Base-by-base conservation (phyloP, 208 protist species). In the Kentomonas sorsogonicus region DNA sequence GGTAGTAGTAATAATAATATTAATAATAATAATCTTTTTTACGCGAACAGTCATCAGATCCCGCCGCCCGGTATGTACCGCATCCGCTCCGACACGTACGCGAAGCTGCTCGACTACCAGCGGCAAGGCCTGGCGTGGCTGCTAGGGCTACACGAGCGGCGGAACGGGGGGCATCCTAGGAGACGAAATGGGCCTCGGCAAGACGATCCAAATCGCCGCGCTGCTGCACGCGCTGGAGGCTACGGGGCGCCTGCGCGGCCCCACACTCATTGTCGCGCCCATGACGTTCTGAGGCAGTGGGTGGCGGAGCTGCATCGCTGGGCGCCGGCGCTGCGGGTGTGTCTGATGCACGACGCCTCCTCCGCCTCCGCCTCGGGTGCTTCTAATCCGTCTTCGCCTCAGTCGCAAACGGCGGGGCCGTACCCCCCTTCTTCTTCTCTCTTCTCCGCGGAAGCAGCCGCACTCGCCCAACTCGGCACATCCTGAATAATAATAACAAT, bases 141-240 rank as follows among this genome's bases (percentile, higher is more conserved):
- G 46, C 93, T 96, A 64, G 77, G 95, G 38, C 69, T 99, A 36
- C 95, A 99, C 63, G 23, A 36, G 23, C 83, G 97, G 22, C 72
- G 80, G 39, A 53, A 60, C n/a, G 22, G 96, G 97, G 36, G 97
- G 96, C 43, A 98, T 99, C 40, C 61, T 98, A 15, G 97, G 95
- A 22, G 97, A 99, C 71, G 97, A 99, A 60, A 98, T 98, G 87
- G 86, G 92, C 7, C 81, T 97, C 26, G 93, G 94, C 34, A 99
- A 99, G 74, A 99, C 98, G 15, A 81, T 99, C 20, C 95, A 99
- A 56, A 66, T 98, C 13, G 85, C 93, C 0, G 68, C 87, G 6
- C 88, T 98, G 63, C 55, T 99, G 13, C 85, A 89, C 18, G 77
- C 79, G 0, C 72, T 99, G 25, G 60, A 86, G 25, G 65, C 74